Conservation (phyloP, 305 asterid species). For the Solanum hybrid region DNA sequence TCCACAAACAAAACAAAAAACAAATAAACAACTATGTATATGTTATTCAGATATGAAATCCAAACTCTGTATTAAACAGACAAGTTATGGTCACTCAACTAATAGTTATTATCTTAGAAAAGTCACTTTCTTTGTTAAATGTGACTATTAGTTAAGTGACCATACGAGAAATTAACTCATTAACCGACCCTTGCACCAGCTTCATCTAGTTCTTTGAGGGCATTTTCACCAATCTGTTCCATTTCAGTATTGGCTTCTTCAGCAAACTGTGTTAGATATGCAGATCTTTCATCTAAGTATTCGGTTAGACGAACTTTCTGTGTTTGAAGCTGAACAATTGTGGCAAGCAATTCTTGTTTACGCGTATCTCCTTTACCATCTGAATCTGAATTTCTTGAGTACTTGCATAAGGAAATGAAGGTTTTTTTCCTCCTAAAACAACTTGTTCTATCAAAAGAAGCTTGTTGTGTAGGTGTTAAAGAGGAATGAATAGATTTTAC, state of each 20-base stretch:
- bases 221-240: conserved; percentile 82
- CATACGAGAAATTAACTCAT: background rate
- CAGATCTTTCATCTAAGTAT: conserved; percentile 79
- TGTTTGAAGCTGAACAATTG: conserved; percentile 74
- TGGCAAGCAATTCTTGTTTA: conserved; percentile 75
- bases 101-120: background rate
- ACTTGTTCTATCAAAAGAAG: conserved; percentile 25
- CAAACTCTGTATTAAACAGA: background rate
- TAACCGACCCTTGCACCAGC: conserved; percentile 62
- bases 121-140: background rate
- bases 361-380: conserved; percentile 43
- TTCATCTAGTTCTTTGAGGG: conserved; percentile 74
- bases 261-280: conserved; percentile 66
- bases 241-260: conserved; percentile 86
- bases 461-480: conserved; percentile 29
- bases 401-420: conserved; percentile 28
- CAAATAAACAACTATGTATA: conserved; percentile 6
- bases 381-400: conserved; percentile 22
- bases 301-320: conserved; percentile 75
- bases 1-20: conserved; percentile 24
- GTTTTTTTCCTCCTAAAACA: conserved; percentile 27
- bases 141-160: background rate
- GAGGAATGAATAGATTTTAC: conserved; percentile 53
- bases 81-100: background rate
- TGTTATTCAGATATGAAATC: conserved; percentile 7